Base-by-base conservation (phyloP, 139 green algal genomes). In the Chloropicon primus region DNA sequence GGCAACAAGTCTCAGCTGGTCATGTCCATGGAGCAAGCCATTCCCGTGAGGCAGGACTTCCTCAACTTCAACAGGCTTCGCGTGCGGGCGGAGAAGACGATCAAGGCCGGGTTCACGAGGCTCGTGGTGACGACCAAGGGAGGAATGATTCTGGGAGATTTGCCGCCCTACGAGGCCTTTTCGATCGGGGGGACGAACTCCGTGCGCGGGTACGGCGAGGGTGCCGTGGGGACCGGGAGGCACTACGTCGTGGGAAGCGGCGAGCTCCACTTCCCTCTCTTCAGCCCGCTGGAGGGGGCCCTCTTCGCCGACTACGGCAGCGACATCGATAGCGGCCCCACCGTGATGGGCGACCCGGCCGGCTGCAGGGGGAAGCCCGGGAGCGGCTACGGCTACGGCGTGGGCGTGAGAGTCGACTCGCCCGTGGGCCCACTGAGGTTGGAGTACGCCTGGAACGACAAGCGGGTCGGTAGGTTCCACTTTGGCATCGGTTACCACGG, bases 91-190 rank as follows among this genome's bases (percentile, higher is more conserved):
- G 89, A 95, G 73, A 88, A 88, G 73, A 84, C 83, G 25, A 53
- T 83, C 27, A 80, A 72, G 28, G 27, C 41, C 41, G 21, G 17
- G 24, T 27, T 24, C 5, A 24, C 28, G 1, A 23, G 73, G 21
- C 72, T 82, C 2, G 2, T 27, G 1, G 22, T 84, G 2, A 29
- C 72, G 73, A 77, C 74, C 53, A 82, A 81, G 84, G 83, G 83
- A 10, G 85, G 85, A 2, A 81, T 41, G 23, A 74, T 89, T 21
- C 29, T 94, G 22, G 94, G 93, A 0, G 94, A 99, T 81, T 78
- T 99, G 72, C 95, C 94, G 1, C 93, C 94, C 22, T 97, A 98
- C 79, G 94, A 99, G 85, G 94, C 94, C 2, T 98, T 98, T 79
- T 89, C 94, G 22, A 92, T 98, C 28, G 94, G 94, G 1, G 92